Conservation (phyloP, 129 eudicot species). For the Rutidosis leptorrhynchoides region DNA sequence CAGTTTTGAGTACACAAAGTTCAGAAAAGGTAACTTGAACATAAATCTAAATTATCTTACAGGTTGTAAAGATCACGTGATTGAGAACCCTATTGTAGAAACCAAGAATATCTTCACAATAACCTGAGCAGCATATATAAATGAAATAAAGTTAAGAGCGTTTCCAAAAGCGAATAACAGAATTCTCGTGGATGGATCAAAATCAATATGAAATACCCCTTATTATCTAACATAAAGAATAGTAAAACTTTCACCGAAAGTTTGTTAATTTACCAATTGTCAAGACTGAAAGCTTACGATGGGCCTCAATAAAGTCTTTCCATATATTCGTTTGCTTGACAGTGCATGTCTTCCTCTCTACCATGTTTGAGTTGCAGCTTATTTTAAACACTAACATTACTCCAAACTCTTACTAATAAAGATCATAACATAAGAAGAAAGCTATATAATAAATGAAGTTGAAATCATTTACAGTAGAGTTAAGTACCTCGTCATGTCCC, state of each 20-base stretch:
- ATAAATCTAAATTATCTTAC: not conserved
- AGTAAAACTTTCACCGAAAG: conserved; percentile 2
- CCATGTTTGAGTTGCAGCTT: conserved; percentile 31
- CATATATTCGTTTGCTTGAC: conserved; percentile 54
- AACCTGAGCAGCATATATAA: conserved; percentile 99
- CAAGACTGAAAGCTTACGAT: conserved; percentile 89
- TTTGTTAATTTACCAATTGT: conserved; percentile 58
- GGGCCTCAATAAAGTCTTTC: conserved; percentile 66
- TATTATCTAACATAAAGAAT: not conserved
- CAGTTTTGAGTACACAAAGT: not conserved
- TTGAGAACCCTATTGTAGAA: not conserved
- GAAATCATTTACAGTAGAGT: not conserved
- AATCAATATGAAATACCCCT: not conserved
- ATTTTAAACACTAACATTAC: not conserved
- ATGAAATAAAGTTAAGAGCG: conserved; percentile 87
- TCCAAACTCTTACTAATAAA: not conserved
- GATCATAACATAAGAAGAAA: conserved; percentile 6
- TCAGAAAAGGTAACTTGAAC: not conserved
- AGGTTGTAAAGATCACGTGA: not conserved
- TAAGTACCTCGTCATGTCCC: conserved; percentile 93
- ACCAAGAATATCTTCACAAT: conserved; percentile 26
- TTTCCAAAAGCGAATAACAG: conserved; percentile 86
- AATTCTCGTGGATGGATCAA: conserved; percentile 47
- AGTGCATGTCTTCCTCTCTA: conserved; percentile 76
- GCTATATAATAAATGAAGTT: not conserved